Evolutionary conservation across 768 basidiomycete genomes (phyloP).

Genomic region (Suillus sp.): DNA sequence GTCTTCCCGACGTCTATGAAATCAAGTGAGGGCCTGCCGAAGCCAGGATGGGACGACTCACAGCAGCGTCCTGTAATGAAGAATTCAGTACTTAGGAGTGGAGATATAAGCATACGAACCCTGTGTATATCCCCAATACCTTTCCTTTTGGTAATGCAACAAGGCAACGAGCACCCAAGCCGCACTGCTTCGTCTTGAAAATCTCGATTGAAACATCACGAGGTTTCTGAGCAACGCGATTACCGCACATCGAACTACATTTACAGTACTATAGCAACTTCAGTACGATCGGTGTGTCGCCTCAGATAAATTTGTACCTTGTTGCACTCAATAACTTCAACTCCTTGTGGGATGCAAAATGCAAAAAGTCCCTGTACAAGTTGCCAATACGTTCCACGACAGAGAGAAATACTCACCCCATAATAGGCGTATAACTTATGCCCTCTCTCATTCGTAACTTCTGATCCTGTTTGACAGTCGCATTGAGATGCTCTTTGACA

Average conservation of each 20-base stretch:
- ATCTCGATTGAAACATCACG: slow-evolving; percentile 60
- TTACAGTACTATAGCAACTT: slow-evolving; percentile 41
- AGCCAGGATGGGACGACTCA: slow-evolving; percentile 26
- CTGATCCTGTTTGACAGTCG: slow-evolving; percentile 50
- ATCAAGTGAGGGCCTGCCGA: slow-evolving; percentile 3
- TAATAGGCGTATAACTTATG: slow-evolving; percentile 46
- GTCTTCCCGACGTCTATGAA: slow-evolving; percentile 43
- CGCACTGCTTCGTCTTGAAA: slow-evolving; percentile 61
- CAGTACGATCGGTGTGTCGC: background rate
- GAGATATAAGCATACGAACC: slow-evolving; percentile 42
- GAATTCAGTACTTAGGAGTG: slow-evolving; percentile 11
- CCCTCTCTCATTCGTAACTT: slow-evolving; percentile 35
- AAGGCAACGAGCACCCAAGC: slow-evolving; percentile 67
- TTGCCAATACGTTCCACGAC: slow-evolving; percentile 5
- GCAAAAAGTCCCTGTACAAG: slow-evolving; percentile 49
- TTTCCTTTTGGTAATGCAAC: slow-evolving; percentile 49
- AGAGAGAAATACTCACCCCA: slow-evolving; percentile 30
- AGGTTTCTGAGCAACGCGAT: slow-evolving; percentile 63
- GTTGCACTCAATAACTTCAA: slow-evolving; percentile 69
- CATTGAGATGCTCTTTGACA: slow-evolving; percentile 42
- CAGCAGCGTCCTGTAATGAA: slow-evolving; percentile 45
- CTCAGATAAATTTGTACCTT: slow-evolving; percentile 38
- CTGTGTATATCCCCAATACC: slow-evolving; percentile 69
- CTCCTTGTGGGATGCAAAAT: slow-evolving; percentile 43
- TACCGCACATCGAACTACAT: slow-evolving; percentile 49